These are phyloP conservation scores for Rhizopogon parksii DNA, from an alignment of 1,284 basidiomycete species.

Conservation along the genomic window DNA sequence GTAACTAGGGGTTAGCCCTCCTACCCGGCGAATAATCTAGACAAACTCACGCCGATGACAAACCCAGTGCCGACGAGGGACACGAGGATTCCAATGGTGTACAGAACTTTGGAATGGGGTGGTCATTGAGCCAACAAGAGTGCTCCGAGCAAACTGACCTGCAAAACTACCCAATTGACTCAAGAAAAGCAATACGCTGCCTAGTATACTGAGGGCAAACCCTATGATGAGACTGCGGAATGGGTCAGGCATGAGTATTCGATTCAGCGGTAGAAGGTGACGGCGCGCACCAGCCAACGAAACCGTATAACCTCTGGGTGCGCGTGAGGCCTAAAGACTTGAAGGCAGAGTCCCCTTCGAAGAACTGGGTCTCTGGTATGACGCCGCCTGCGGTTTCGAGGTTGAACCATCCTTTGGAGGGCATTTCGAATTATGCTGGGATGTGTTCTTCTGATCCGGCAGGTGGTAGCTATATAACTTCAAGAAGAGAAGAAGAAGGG, in stretches of 20 bases:
- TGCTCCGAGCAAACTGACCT: slow-evolving; percentile 38
- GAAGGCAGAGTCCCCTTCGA: slow-evolving; percentile 82
- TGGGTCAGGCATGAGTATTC: slow-evolving; percentile 1
- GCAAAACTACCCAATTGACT: slow-evolving; percentile 73
- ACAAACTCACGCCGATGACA: slow-evolving; percentile 64
- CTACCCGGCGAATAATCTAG: neutral
- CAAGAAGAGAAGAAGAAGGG: neutral
- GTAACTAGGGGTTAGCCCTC: slow-evolving; percentile 1
- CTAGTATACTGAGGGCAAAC: slow-evolving; percentile 76
- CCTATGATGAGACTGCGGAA: slow-evolving; percentile 58
- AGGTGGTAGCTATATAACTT: neutral
- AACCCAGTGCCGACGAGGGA: slow-evolving; percentile 87
- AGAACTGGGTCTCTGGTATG: slow-evolving; percentile 68
- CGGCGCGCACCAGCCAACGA: slow-evolving; percentile 59
- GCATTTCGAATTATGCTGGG: slow-evolving; percentile 16
- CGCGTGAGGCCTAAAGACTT: slow-evolving; percentile 69
- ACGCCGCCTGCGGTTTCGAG: slow-evolving; percentile 53
- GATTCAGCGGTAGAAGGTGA: neutral
- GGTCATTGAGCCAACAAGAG: neutral
- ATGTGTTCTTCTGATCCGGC: neutral
- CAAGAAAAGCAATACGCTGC: slow-evolving; percentile 71
- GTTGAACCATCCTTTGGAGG: slow-evolving; percentile 60
- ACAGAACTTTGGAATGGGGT: slow-evolving; percentile 52
- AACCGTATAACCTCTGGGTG: slow-evolving; percentile 79
- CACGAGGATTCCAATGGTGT: slow-evolving; percentile 76